Evolutionary conservation across 768 basidiomycete species (phyloP).

Genomic region (Holtermanniella nyarrowii): DNA sequence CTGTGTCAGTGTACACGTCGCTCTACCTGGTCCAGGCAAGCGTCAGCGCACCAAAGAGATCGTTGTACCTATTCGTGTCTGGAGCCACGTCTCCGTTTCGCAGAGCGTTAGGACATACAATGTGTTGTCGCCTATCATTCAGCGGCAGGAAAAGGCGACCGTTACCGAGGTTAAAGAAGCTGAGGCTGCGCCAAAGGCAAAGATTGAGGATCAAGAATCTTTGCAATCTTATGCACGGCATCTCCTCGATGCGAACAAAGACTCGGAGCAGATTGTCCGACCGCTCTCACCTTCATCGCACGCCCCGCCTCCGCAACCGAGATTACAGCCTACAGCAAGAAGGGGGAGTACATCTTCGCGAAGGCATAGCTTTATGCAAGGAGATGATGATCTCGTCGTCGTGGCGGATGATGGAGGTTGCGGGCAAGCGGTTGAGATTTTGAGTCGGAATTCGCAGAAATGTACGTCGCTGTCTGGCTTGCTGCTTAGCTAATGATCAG

Average conservation of each 20-base stretch:
- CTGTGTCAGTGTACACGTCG: conserved; percentile 62
- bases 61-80: conserved; percentile 80
- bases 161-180: conserved; percentile 14
- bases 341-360: conserved; percentile 1
- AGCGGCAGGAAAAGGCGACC: conserved; percentile 39
- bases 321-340: background rate
- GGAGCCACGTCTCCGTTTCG: conserved; percentile 67
- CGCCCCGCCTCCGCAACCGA: background rate
- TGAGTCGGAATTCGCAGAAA: conserved; percentile 82
- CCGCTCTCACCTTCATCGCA: background rate
- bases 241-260: conserved; percentile 6
- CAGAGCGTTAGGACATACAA: conserved; percentile 61
- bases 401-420: conserved; percentile 29
- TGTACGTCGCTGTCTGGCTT: conserved; percentile 45
- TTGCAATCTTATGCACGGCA: conserved; percentile 13
- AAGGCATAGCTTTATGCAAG: conserved; percentile 13
- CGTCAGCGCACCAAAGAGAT: conserved; percentile 50
- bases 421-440: conserved; percentile 78
- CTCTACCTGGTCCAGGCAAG: conserved; percentile 28
- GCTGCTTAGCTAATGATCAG: conserved; percentile 46
- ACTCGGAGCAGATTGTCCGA: background rate
- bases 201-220: background rate
- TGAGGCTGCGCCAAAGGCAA: background rate
- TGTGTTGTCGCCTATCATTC: conserved; percentile 64
- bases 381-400: conserved; percentile 18